Base-by-base conservation (phyloP, 2,329 filamentous ascomycete species). In the Diplodia mutila region DNA sequence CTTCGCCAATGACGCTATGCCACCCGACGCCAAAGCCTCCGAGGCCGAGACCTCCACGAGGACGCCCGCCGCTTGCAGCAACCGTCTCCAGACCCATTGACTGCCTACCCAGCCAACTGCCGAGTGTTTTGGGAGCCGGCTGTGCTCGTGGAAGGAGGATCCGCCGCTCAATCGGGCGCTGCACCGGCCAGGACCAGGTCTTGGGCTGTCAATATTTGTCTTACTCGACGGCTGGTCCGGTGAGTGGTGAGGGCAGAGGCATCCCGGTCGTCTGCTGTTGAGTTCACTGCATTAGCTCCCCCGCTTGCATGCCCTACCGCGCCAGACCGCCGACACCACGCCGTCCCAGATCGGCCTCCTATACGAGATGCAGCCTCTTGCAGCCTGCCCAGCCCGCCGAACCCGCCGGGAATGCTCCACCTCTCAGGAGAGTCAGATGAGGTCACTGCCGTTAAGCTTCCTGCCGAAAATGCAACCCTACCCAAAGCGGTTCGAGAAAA, bases 381-480 rank as follows among this genome's bases (percentile, higher is more conserved):
- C n/a, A n/a, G n/a, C n/a, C n/a, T n/a, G n/a, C n/a, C n/a, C 54
- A 42, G 29, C 18, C 32, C 27, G 49, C 49, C 49, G 12, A 52
- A 21, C 5, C 2, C 32, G 27, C 53, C 34, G 42, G 55, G 55
- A 37, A 48, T 61, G 37, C 34, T 29, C 42, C 25, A 63, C 42
- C 59, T 49, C 59, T 49, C 61, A 64, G 21, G 42, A 52, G 42
- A 52, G 14, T n/a, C 55, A n/a, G 7, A 52, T 64, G 61, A 64
- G 61, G 32, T 64, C 46, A 64, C 61, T 16, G 29, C 46, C 27
- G 25, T 64, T 64, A 51, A 52, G 48, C 61, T 64, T 39, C 46
- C 37, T 46, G 39, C 39, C 39, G 16, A n/a, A n/a, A 42, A 63
- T 63, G 59, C 59, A 63, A 59, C 54, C 54, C 54, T 61, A 48